Percentiles rank a stretch among this genome's conserved stretches.
Evolutionary conservation across 169 alveolate genomes (phyloP).

Genomic region (Condylostoma magnum): DNA sequence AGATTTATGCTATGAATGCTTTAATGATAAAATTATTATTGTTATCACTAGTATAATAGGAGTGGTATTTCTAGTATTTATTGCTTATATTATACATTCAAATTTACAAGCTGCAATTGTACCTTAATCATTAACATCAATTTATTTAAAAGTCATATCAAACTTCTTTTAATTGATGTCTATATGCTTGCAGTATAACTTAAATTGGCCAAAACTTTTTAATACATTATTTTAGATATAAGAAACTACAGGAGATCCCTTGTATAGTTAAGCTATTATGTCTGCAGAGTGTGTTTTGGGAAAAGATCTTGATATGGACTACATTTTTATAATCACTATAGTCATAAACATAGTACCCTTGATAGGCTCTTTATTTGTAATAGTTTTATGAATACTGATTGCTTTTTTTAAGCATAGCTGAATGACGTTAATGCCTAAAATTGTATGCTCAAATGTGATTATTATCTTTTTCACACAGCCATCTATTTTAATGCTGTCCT

Average conservation of each 20-base stretch:
- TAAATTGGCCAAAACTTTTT: slow-evolving; percentile 39
- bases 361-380: neutral
- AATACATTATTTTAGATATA: slow-evolving; percentile 10
- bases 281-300: slow-evolving; percentile 38
- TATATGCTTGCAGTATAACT: slow-evolving; percentile 36
- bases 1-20: slow-evolving; percentile 27
- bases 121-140: neutral
- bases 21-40: neutral
- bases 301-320: neutral
- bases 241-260: slow-evolving; percentile 19
- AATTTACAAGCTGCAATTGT: slow-evolving; percentile 2
- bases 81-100: slow-evolving; percentile 21
- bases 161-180: slow-evolving; percentile 38
- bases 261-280: slow-evolving; percentile 15
- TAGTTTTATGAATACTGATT: neutral
- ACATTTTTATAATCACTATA: neutral
- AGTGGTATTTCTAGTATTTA: neutral
- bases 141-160: slow-evolving; percentile 1
- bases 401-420: neutral
- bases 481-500: neutral
- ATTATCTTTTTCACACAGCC: slow-evolving; percentile 18
- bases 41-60: neutral
- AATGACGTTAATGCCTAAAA: neutral
- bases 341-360: slow-evolving; percentile 11
- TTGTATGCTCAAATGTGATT: slow-evolving; percentile 19